Conservation (phyloP, 1,284 basidiomycete genomes). For the Blastosporella zonata region DNA sequence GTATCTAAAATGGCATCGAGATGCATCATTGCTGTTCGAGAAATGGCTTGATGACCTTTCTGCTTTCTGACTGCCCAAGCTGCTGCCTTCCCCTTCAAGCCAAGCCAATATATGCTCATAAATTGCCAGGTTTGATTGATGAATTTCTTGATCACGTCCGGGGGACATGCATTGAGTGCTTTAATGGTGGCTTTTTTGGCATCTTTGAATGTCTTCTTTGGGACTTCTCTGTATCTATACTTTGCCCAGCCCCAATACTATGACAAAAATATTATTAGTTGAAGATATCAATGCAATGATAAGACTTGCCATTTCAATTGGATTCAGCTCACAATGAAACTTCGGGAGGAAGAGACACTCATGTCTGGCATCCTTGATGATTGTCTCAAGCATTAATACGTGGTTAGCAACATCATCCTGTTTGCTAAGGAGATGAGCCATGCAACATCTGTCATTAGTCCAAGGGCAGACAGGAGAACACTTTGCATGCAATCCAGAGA, state of each 20-base stretch:
- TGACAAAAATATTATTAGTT: neutral
- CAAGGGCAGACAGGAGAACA: constrained; percentile 21
- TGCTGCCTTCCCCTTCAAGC: constrained; percentile 20
- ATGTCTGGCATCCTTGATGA: constrained; percentile 6
- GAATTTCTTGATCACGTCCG: constrained; percentile 23
- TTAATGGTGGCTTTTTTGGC: constrained; percentile 21
- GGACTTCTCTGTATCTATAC: constrained; percentile 19
- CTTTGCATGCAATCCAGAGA: constrained; percentile 12
- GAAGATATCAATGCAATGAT: neutral
- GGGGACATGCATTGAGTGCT: constrained; percentile 24
- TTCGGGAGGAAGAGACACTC: constrained; percentile 11
- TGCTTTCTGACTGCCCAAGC: constrained; percentile 22
- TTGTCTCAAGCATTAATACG: constrained; percentile 11
- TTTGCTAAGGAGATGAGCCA: constrained; percentile 28
- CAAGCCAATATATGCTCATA: constrained; percentile 22
- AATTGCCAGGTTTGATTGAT: constrained; percentile 24
- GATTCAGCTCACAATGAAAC: constrained; percentile 10
- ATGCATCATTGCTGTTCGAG: neutral
- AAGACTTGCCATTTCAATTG: constrained; percentile 14
- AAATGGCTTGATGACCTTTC: constrained; percentile 2
- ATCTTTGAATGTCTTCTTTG: constrained; percentile 2
- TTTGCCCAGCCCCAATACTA: constrained; percentile 29
- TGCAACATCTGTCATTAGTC: constrained; percentile 30
- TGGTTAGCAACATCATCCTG: constrained; percentile 26
- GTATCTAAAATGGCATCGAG: neutral